Evolutionary conservation across 1,139 yeast species (phyloP).

Genomic region (Magnusiomyces fungicola): DNA sequence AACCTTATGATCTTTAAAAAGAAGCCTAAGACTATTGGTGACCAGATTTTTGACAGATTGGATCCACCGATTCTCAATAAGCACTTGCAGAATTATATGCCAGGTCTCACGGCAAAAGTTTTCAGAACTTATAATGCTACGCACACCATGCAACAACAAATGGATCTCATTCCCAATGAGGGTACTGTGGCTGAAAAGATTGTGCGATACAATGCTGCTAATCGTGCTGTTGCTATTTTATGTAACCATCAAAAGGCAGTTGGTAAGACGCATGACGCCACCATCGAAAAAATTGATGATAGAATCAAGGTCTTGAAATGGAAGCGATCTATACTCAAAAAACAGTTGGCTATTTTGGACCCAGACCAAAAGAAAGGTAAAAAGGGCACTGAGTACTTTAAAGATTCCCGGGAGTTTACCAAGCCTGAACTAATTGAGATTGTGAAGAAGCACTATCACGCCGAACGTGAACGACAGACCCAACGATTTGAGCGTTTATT

Average conservation of each 20-base stretch:
- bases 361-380: slow-evolving; percentile 40
- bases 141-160: slow-evolving; percentile 91
- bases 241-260: slow-evolving; percentile 97
- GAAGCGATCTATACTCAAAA: slow-evolving; percentile 71
- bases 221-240: slow-evolving; percentile 86
- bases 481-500: slow-evolving; percentile 70
- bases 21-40: slow-evolving; percentile 83
- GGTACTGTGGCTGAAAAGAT: slow-evolving; percentile 88
- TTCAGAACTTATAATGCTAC: slow-evolving; percentile 98
- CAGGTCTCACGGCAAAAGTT: slow-evolving; percentile 91
- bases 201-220: slow-evolving; percentile 86
- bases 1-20: slow-evolving; percentile 81
- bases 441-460: slow-evolving; percentile 47
- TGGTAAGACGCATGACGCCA: slow-evolving; percentile 71
- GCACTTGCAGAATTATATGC: slow-evolving; percentile 83
- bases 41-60: slow-evolving; percentile 83
- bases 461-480: slow-evolving; percentile 55
- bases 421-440: slow-evolving; percentile 57
- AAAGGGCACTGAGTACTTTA: slow-evolving; percentile 45
- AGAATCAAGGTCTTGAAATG: slow-evolving; percentile 71
- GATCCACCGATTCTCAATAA: slow-evolving; percentile 79
- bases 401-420: slow-evolving; percentile 61
- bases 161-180: slow-evolving; percentile 71
- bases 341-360: slow-evolving; percentile 62
- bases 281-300: slow-evolving; percentile 72